A percentile compares a stretch with the other conserved stretches of the same genome.
phyloP scores from a whole-genome alignment of 164 flowering plant genomes.

The Liriodendron chinense region DNA sequence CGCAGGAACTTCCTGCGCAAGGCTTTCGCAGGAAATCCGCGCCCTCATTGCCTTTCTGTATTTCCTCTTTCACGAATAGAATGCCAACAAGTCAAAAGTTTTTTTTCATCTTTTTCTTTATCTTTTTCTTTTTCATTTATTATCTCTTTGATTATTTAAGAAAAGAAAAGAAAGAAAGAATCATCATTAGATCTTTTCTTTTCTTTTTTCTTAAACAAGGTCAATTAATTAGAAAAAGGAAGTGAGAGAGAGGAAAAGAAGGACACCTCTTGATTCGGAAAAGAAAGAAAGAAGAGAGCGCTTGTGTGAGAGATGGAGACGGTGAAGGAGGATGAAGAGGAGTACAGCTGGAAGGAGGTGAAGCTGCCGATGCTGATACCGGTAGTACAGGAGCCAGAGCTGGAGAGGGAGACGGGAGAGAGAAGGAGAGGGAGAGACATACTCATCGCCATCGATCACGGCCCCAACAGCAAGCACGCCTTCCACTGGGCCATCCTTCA shows the following conservation, averaged over 20 bases:
- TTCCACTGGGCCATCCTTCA: slow-evolving; percentile 86
- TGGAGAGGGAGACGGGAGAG: slow-evolving; percentile 77
- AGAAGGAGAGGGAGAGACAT: slow-evolving; percentile 74
- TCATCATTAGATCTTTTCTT: neutral
- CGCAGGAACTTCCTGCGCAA: too few species aligned
- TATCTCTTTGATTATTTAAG: too few species aligned
- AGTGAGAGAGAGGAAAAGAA: neutral
- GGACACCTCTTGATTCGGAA: neutral
- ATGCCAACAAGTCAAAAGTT: too few species aligned
- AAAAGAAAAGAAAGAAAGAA: too few species aligned
- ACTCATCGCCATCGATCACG: slow-evolving; percentile 82
- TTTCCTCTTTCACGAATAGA: too few species aligned
- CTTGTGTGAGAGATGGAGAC: slow-evolving; percentile 38
- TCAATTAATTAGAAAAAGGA: neutral
- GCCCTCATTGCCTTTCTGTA: too few species aligned
- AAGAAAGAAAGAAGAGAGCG: neutral
- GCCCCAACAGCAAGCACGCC: slow-evolving; percentile 90
- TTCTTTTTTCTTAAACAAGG: neutral
- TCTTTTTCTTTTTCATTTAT: too few species aligned
- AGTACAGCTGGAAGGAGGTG: slow-evolving; percentile 67
- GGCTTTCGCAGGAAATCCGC: too few species aligned
- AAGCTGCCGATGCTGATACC: slow-evolving; percentile 58
- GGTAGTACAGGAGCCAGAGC: slow-evolving; percentile 50
- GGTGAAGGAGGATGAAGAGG: slow-evolving; percentile 57
- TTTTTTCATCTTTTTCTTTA: too few species aligned